Evolutionary conservation across 1,139 yeast species (phyloP).

Genomic region (Lodderomyces oxycetoniae): DNA sequence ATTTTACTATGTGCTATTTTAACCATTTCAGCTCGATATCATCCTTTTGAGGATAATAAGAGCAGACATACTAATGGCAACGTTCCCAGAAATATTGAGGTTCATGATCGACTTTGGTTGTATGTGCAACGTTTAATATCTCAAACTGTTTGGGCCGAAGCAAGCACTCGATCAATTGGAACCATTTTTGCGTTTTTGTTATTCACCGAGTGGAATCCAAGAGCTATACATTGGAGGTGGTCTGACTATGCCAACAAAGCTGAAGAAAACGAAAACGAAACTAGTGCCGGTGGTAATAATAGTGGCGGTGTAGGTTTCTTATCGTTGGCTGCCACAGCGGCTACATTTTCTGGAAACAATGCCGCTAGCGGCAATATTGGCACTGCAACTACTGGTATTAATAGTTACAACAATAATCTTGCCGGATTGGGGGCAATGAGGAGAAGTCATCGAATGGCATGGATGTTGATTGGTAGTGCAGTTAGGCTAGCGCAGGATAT

Average conservation of each 20-base stretch:
- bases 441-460: slow-evolving; percentile 84
- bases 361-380: slow-evolving; percentile 1
- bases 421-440: slow-evolving; percentile 84
- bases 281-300: slow-evolving; percentile 1
- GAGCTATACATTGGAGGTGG: slow-evolving; percentile 90
- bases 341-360: slow-evolving; percentile 8
- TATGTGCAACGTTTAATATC: slow-evolving; percentile 78
- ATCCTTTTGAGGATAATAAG: slow-evolving; percentile 43
- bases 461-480: slow-evolving; percentile 89
- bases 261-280: slow-evolving; percentile 24
- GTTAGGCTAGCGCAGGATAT: slow-evolving; percentile 84
- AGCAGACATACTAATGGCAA: slow-evolving; percentile 23
- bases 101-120: slow-evolving; percentile 79
- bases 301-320: too few species aligned
- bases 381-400: slow-evolving; percentile 15
- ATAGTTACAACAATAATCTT: slow-evolving; percentile 39
- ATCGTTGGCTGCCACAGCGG: too few species aligned
- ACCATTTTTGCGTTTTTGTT: slow-evolving; percentile 78
- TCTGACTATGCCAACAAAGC: slow-evolving; percentile 76
- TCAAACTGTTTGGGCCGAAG: slow-evolving; percentile 93
- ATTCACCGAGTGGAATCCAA: slow-evolving; percentile 94
- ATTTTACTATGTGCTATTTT: slow-evolving; percentile 73
- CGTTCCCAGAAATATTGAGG: slow-evolving; percentile 49
- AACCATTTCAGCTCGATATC: slow-evolving; percentile 75
- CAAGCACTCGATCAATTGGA: slow-evolving; percentile 81